Percentiles rank a stretch among this genome's conserved stretches.
Conservation (phyloP, 345 rosid species). For the Syzygium aromaticum region DNA sequence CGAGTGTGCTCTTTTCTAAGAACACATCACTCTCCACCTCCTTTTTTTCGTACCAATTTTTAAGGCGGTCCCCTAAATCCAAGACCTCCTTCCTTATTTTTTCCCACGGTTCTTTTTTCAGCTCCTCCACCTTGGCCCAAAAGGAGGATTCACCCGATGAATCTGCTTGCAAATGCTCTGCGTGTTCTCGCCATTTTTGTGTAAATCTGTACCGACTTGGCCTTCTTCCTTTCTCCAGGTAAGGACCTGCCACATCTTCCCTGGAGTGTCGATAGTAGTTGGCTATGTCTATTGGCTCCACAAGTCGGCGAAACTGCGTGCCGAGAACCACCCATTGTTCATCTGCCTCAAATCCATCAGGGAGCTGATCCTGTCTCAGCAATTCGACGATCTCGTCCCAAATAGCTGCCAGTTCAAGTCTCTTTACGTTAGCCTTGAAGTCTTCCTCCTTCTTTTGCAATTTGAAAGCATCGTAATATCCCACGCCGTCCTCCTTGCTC, state of each 20-base stretch:
- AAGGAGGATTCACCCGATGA: slow-evolving; percentile 38
- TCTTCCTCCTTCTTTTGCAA: slow-evolving; percentile 22
- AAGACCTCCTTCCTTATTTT: not conserved
- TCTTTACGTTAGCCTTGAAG: slow-evolving; percentile 58
- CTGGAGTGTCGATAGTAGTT: slow-evolving; percentile 70
- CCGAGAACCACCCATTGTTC: slow-evolving; percentile 32
- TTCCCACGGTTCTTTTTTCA: not conserved
- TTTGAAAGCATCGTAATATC: slow-evolving; percentile 68
- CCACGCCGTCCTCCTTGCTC: slow-evolving; percentile 18
- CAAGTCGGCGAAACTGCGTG: slow-evolving; percentile 37
- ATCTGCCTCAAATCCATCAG: slow-evolving; percentile 42
- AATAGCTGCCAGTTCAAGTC: slow-evolving; percentile 61
- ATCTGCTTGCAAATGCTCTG: slow-evolving; percentile 1
- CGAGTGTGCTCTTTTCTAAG: not conserved
- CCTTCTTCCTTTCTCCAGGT: slow-evolving; percentile 36
- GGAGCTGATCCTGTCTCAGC: slow-evolving; percentile 53
- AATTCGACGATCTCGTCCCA: slow-evolving; percentile 62
- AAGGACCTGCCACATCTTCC: slow-evolving; percentile 72
- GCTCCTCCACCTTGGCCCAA: slow-evolving; percentile 84
- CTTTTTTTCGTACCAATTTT: not conserved
- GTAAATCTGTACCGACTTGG: slow-evolving; percentile 57
- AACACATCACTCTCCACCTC: not conserved
- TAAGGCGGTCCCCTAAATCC: not conserved
- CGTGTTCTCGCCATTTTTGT: slow-evolving; percentile 59
- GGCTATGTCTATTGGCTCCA: slow-evolving; percentile 73